These are phyloP conservation scores for Alectoria sarmentosa DNA, from an alignment of 495 filamentous ascomycete species.

Conservation along the genomic window DNA sequence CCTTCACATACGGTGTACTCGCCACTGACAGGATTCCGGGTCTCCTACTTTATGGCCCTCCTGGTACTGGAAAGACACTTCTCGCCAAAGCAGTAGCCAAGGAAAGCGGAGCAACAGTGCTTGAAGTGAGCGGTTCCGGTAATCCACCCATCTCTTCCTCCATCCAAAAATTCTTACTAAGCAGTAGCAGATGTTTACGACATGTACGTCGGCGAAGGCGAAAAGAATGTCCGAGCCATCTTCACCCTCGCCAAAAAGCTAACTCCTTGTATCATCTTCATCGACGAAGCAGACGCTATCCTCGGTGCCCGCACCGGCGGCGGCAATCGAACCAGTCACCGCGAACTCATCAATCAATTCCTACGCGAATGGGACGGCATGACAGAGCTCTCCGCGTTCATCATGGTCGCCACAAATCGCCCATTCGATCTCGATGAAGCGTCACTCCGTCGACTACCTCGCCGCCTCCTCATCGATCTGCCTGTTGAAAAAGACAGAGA, in stretches of 20 bases:
- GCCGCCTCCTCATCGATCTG: slow-evolving; percentile 80
- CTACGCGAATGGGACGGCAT: slow-evolving; percentile 97
- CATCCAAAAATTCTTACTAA: slow-evolving; percentile 41
- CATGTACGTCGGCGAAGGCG: slow-evolving; percentile 92
- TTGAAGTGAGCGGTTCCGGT: slow-evolving; percentile 58
- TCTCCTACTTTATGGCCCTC: slow-evolving; percentile 86
- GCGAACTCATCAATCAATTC: slow-evolving; percentile 96
- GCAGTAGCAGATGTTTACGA: slow-evolving; percentile 70
- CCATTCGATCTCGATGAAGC: slow-evolving; percentile 96
- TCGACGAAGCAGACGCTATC: slow-evolving; percentile 93
- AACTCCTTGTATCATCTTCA: slow-evolving; percentile 89
- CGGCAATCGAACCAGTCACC: slow-evolving; percentile 55
- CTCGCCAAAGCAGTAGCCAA: slow-evolving; percentile 95
- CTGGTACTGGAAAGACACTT: slow-evolving; percentile 92
- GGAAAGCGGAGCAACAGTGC: slow-evolving; percentile 80
- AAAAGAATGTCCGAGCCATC: slow-evolving; percentile 93
- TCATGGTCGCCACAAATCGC: slow-evolving; percentile 98
- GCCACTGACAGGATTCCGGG: slow-evolving; percentile 87
- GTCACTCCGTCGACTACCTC: slow-evolving; percentile 72
- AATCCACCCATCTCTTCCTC: neutral
- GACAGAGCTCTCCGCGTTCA: slow-evolving; percentile 78
- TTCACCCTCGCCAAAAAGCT: slow-evolving; percentile 89
- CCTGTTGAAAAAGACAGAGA: slow-evolving; percentile 70
- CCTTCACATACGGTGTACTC: slow-evolving; percentile 92
- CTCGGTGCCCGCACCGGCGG: slow-evolving; percentile 61